Percentiles rank a stretch among this genome's conserved stretches.
Conservation (phyloP, 306 rosid genomes). For the Corylus heterophylla region DNA sequence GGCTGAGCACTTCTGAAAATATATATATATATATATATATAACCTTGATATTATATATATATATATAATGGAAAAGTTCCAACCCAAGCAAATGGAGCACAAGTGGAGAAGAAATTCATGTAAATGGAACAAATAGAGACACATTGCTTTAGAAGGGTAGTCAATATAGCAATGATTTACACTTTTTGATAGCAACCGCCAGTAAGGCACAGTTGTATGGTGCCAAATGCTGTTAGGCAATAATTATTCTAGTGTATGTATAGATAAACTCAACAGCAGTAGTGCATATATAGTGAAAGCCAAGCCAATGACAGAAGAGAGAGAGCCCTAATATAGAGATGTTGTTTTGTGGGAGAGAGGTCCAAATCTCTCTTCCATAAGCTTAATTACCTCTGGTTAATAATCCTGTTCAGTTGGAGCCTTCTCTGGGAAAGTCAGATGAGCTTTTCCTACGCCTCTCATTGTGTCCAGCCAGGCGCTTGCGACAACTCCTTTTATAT, state of each 20-base stretch:
- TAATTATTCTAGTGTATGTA: neutral
- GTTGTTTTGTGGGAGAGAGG: slow-evolving; percentile 10
- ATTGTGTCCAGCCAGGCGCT: slow-evolving; percentile 93
- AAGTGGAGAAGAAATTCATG: neutral
- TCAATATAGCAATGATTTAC: neutral
- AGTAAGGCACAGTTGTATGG: neutral
- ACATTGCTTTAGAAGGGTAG: neutral
- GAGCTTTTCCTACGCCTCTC: slow-evolving; percentile 81
- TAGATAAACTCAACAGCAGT: neutral
- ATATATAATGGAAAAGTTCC: neutral
- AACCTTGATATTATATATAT: neutral
- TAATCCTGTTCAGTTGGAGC: slow-evolving; percentile 30
- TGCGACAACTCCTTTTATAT: slow-evolving; percentile 80
- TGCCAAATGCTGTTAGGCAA: neutral
- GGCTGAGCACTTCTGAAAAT: neutral
- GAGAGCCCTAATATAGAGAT: slow-evolving; percentile 48
- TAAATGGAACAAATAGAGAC: neutral
- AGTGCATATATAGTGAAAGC: slow-evolving; percentile 1
- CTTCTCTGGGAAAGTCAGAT: slow-evolving; percentile 56
- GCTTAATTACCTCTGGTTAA: slow-evolving; percentile 20
- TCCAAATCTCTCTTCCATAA: slow-evolving; percentile 26
- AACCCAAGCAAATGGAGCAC: neutral
- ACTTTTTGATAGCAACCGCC: neutral
- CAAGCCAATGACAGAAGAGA: slow-evolving; percentile 66
- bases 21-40: neutral